phyloP scores from a whole-genome alignment of 75 land plant genomes.

The Pinus albicaulis region DNA sequence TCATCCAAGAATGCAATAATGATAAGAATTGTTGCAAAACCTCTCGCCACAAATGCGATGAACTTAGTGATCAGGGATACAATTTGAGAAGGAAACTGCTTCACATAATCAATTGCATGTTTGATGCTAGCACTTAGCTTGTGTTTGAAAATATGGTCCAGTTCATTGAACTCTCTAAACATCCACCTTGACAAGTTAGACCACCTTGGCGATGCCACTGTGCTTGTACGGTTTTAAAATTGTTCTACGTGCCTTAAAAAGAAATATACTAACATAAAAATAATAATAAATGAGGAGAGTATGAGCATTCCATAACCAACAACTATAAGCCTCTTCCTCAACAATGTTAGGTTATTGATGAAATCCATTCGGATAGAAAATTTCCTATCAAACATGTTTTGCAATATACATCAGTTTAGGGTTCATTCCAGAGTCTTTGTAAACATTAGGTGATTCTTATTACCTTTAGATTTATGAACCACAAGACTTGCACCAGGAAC shows the following conservation, averaged over 20 bases:
- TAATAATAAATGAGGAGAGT: slow-evolving; percentile 83
- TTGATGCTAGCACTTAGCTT: slow-evolving; percentile 76
- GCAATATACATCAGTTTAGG: slow-evolving; percentile 89
- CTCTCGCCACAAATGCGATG: slow-evolving; percentile 80
- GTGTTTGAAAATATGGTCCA: slow-evolving; percentile 44
- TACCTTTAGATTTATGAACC: slow-evolving; percentile 37
- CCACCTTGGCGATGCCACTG: no score
- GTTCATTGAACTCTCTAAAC: no score
- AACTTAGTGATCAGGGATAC: slow-evolving; percentile 77
- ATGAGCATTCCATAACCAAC: slow-evolving; percentile 74
- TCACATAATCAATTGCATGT: slow-evolving; percentile 81
- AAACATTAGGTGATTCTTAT: slow-evolving; percentile 42
- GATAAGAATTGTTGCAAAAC: slow-evolving; percentile 79
- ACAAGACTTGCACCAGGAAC: slow-evolving; percentile 79
- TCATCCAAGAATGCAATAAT: slow-evolving; percentile 93
- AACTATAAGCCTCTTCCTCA: slow-evolving; percentile 64
- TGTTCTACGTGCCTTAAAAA: slow-evolving; percentile 90
- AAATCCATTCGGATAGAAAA: slow-evolving; percentile 74
- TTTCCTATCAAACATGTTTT: slow-evolving; percentile 95
- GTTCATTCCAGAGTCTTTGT: slow-evolving; percentile 91
- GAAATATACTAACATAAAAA: slow-evolving; percentile 82
- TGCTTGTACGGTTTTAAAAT: slow-evolving; percentile 83
- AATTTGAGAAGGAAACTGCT: slow-evolving; percentile 89
- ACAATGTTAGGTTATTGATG: slow-evolving; percentile 50
- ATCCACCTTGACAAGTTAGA: no score